Percentiles rank a stretch among this genome's conserved stretches.
Conservation (phyloP, 2,329 filamentous ascomycete genomes). For the Talaromyces sp. region DNA sequence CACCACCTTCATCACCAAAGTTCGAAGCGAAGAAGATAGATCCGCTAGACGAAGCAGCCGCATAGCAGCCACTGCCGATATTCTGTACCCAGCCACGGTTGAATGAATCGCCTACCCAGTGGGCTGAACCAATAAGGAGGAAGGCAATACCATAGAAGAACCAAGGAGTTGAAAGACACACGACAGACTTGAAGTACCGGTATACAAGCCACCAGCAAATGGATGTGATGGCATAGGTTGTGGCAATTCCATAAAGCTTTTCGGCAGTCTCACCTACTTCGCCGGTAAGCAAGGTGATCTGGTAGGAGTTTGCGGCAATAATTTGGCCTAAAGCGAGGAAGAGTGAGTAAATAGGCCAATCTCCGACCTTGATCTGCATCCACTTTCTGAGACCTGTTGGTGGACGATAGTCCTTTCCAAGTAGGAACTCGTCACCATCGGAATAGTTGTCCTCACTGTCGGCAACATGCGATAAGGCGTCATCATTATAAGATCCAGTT, state of each 20-base stretch:
- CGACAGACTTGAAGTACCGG: slow-evolving; percentile 60
- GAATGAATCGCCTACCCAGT: slow-evolving; percentile 47
- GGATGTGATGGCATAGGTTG: slow-evolving; percentile 61
- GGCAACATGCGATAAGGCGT: slow-evolving; percentile 31
- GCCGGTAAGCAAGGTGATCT: slow-evolving; percentile 70
- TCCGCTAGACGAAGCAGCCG: slow-evolving; percentile 63
- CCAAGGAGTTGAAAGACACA: slow-evolving; percentile 62
- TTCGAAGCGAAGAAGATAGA: slow-evolving; percentile 69
- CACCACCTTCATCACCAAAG: slow-evolving; percentile 66
- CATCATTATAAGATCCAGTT: slow-evolving; percentile 44
- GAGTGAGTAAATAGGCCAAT: slow-evolving; percentile 67
- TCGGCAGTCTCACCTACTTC: slow-evolving; percentile 61
- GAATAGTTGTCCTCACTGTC: slow-evolving; percentile 41
- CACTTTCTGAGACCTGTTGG: slow-evolving; percentile 60
- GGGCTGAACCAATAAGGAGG: slow-evolving; percentile 63
- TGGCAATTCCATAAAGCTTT: slow-evolving; percentile 64
- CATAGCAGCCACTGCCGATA: slow-evolving; percentile 63
- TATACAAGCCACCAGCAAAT: slow-evolving; percentile 66
- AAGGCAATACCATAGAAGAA: slow-evolving; percentile 65
- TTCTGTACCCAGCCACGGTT: slow-evolving; percentile 60
- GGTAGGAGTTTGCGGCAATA: slow-evolving; percentile 67
- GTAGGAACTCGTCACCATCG: slow-evolving; percentile 56
- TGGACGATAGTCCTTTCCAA: slow-evolving; percentile 60
- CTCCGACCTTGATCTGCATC: slow-evolving; percentile 59
- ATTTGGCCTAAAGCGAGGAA: slow-evolving; percentile 65